Percentiles rank a stretch among this genome's conserved stretches.
These are phyloP conservation scores for Blastomyces gilchristii DNA, from an alignment of 2,329 filamentous ascomycete species.

Conservation along the genomic window DNA sequence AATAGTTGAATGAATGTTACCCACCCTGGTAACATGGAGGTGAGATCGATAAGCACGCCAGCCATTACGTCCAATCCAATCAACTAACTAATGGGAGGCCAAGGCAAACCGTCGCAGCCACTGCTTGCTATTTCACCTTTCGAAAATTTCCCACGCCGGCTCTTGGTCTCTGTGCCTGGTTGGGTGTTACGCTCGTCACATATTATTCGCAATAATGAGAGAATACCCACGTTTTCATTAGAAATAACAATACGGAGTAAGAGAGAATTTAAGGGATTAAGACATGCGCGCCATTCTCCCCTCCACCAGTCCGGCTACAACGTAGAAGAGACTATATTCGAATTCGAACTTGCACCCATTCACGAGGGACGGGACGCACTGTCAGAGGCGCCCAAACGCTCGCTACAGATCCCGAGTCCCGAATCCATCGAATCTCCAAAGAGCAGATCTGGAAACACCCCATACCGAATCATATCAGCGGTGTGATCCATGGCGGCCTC, in stretches of 20 bases:
- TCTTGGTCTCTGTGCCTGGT: not conserved
- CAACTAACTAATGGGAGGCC: not conserved
- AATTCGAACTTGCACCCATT: not conserved
- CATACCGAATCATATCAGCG: not conserved
- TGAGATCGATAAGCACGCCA: not conserved
- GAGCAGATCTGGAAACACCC: not conserved
- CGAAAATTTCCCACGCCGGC: not conserved
- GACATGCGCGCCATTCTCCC: not conserved
- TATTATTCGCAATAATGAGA: not conserved
- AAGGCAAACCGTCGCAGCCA: not conserved
- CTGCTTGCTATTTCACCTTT: not conserved
- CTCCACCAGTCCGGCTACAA: not conserved
- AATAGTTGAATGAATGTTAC: not conserved
- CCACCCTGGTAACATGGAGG: not conserved
- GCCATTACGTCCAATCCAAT: not conserved
- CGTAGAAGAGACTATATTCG: not conserved
- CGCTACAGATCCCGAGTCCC: not conserved
- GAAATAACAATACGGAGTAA: not conserved
- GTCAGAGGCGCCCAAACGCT: not conserved
- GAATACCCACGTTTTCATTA: not conserved
- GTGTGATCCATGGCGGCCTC: not conserved
- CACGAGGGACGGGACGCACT: not conserved
- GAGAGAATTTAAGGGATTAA: not conserved
- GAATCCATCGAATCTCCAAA: not conserved
- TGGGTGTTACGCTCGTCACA: not conserved